Percentiles rank a stretch among this genome's conserved stretches.
These are phyloP conservation scores for Hyaloscypha finlandica DNA, from an alignment of 495 filamentous ascomycete species.

Conservation along the genomic window DNA sequence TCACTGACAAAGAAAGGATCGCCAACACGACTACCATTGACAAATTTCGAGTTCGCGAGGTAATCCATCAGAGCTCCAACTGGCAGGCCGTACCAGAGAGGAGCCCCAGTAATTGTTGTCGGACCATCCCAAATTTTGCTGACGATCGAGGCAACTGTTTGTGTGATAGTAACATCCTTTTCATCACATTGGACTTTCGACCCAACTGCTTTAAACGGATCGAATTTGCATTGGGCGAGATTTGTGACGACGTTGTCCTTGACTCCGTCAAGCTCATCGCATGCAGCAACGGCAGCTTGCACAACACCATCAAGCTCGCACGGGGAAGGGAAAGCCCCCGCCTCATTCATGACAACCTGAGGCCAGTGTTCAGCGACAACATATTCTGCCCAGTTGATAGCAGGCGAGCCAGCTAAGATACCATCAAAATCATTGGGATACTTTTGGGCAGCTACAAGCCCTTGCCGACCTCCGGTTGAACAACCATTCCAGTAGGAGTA, in stretches of 20 bases:
- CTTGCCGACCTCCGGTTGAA: slow-evolving; percentile 47
- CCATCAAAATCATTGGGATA: slow-evolving; percentile 45
- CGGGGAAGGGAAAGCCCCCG: slow-evolving; percentile 27
- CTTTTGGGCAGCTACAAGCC: slow-evolving; percentile 44
- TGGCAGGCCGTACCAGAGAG: not conserved
- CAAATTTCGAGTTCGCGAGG: not conserved
- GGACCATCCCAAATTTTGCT: not conserved
- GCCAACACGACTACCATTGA: not conserved
- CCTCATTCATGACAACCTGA: slow-evolving; percentile 35
- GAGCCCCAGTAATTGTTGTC: not conserved
- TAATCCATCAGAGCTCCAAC: not conserved
- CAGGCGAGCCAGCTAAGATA: slow-evolving; percentile 42
- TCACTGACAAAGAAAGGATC: too few relatives aligned
- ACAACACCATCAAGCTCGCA: slow-evolving; percentile 39
- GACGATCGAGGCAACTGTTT: not conserved
- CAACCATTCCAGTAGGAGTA: slow-evolving; percentile 51
- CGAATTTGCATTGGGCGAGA: slow-evolving; percentile 27
- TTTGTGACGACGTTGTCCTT: slow-evolving; percentile 39
- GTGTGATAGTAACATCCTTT: not conserved
- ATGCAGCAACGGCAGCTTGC: slow-evolving; percentile 34
- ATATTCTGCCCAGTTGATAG: slow-evolving; percentile 37
- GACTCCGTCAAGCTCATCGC: slow-evolving; percentile 43
- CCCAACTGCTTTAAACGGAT: slow-evolving; percentile 8
- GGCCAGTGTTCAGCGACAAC: slow-evolving; percentile 32
- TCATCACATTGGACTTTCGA: not conserved